Percentiles rank a stretch among this genome's conserved stretches.
Conservation (phyloP, 2,329 filamentous ascomycete species). For the Epichloe elymi region DNA sequence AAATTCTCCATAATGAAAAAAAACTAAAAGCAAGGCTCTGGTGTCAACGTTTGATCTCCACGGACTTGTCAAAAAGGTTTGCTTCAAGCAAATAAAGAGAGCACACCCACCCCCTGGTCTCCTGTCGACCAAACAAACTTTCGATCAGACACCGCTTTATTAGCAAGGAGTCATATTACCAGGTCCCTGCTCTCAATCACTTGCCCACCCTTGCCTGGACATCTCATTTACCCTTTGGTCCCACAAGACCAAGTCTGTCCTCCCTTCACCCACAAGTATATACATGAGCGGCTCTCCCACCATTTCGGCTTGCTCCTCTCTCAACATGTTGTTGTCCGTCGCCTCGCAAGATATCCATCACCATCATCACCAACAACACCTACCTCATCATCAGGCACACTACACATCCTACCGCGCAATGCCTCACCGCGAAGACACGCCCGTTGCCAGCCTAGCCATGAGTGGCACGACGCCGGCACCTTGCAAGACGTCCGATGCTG, state of each 20-base stretch:
- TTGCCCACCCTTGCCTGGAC: background rate
- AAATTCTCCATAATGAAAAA: too few species aligned
- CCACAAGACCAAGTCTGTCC: background rate
- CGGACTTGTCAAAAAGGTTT: too few species aligned
- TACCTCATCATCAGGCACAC: background rate
- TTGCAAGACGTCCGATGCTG: slow-evolving; percentile 19
- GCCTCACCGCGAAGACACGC: slow-evolving; percentile 13
- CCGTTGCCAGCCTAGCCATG: slow-evolving; percentile 6
- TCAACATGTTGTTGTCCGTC: slow-evolving; percentile 14
- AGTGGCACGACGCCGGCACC: slow-evolving; percentile 1
- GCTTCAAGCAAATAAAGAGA: too few species aligned
- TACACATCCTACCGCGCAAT: slow-evolving; percentile 3
- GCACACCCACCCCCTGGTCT: too few species aligned
- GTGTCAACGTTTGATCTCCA: too few species aligned
- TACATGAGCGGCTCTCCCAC: slow-evolving; percentile 8
- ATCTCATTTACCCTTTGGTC: too few species aligned
- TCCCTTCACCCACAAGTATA: slow-evolving; percentile 4
- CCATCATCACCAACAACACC: slow-evolving; percentile 4
- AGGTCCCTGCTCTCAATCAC: background rate
- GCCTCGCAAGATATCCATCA: slow-evolving; percentile 8
- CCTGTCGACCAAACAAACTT: too few species aligned
- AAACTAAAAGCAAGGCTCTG: too few species aligned
- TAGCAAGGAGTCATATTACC: background rate
- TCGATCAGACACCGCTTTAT: background rate
- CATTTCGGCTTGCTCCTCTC: background rate